Base-by-base conservation (phyloP, 257 asterid species). In the Nicotiana obtusifolia region DNA sequence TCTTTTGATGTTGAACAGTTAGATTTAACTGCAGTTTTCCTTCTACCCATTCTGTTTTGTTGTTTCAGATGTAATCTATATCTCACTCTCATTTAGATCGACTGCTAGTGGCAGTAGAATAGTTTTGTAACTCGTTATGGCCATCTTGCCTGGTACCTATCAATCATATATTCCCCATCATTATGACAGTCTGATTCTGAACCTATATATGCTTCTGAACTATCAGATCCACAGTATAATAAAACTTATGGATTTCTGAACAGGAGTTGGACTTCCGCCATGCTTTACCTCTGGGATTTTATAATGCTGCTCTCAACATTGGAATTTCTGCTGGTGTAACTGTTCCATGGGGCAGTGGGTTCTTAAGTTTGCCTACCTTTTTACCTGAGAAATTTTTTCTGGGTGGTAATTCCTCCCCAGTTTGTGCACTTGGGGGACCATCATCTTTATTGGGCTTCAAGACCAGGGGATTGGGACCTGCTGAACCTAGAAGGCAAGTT, bases 241-340 rank as follows among this genome's bases (percentile, higher is more conserved):
- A 73, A 30, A 73, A 24, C 61, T 75, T 73, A 8, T 49, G 80
- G 17, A 47, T 85, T 75, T 78, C 64, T 83, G 77, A 77, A 77
- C 91, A 94, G 99, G 99, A 94, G 84, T 82, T 94, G 81, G 99
- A 96, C 86, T 81, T 94, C 84, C 98, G 97, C 62, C 93, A 88
- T 84, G 97, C 97, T 60, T 56, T 96, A 26, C 99, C 99, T 78
- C 85, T 96, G 87, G 98, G 98, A 37, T 92, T 94, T 89, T 91
- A 78, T 76, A 87, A 90, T 31, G 85, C 94, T 81, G 98, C 99
- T 66, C 77, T 96, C 24, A 96, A 94, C 81, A 44, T 94, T 54
- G 99, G 99, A 60, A 17, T 94, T 77, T 92, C 98, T 1, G 92
- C 90, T 79, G 98, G 98, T 52, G 86, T 91, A 80, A 53, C 91